phyloP scores from a whole-genome alignment of 306 rosid species.

The Cotoneaster glaucophyllus region DNA sequence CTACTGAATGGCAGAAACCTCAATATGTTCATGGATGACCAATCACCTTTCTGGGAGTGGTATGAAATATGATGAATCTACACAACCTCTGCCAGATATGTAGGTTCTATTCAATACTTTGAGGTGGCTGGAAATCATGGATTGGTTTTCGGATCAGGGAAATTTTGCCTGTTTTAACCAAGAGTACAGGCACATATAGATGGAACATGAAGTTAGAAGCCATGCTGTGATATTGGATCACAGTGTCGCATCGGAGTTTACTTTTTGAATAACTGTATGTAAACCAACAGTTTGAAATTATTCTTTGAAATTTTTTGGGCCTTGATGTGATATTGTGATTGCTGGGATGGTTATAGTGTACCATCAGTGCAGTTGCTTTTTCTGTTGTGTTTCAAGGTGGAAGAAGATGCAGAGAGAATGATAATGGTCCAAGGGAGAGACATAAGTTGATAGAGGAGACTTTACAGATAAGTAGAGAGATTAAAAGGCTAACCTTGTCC shows the following conservation, averaged over 20 bases:
- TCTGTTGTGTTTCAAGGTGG: not conserved
- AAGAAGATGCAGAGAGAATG: not conserved
- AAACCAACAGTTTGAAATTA: not conserved
- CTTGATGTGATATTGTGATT: not conserved
- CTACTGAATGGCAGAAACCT: not conserved
- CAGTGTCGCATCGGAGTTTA: not conserved
- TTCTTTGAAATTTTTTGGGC: not conserved
- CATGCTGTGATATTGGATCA: slow-evolving; percentile 17
- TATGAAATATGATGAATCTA: slow-evolving; percentile 43
- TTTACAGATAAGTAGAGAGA: not conserved
- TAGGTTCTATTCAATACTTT: slow-evolving; percentile 1
- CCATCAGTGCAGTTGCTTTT: not conserved
- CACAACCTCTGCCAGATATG: slow-evolving; percentile 31
- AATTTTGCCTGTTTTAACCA: slow-evolving; percentile 51
- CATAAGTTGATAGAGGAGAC: not conserved
- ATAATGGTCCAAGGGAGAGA: not conserved
- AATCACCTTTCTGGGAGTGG: slow-evolving; percentile 13
- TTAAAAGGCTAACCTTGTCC: not conserved
- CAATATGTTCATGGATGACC: not conserved
- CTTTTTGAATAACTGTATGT: not conserved
- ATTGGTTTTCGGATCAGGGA: slow-evolving; percentile 58
- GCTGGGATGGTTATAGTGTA: not conserved
- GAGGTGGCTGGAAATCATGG: slow-evolving; percentile 45
- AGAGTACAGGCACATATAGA: slow-evolving; percentile 30
- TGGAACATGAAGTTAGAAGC: slow-evolving; percentile 57